Conservation (phyloP, 1,284 basidiomycete genomes). For the Ceratobasidium sp. region DNA sequence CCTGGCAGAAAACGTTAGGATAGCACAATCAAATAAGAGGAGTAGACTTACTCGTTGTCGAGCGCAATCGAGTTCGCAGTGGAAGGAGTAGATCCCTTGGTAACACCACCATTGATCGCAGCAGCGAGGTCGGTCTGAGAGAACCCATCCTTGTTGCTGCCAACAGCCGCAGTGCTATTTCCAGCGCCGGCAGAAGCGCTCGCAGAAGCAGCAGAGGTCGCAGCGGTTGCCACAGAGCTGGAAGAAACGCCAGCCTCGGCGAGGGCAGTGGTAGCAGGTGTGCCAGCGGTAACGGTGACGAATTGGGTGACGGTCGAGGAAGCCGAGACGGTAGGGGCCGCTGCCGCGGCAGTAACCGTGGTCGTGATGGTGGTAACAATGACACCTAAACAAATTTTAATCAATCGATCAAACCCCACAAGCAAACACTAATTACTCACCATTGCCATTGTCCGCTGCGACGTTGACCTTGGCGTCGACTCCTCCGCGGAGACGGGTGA, state of each 20-base stretch:
- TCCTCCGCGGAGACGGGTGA: constrained; percentile 23
- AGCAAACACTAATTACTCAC: constrained; percentile 18
- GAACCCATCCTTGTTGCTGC: constrained; percentile 53
- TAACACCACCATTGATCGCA: constrained; percentile 61
- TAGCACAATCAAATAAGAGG: constrained; percentile 52
- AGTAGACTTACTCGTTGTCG: constrained; percentile 71
- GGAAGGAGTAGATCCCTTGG: constrained; percentile 67
- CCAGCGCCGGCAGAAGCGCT: constrained; percentile 50
- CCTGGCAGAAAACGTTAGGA: constrained; percentile 42
- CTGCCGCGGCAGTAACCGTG: constrained; percentile 5
- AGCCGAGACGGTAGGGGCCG: background rate
- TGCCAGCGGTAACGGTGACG: constrained; percentile 29
- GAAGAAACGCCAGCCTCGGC: constrained; percentile 15
- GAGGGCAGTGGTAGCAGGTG: background rate
- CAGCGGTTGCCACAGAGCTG: constrained; percentile 8
- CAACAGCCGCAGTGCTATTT: constrained; percentile 4
- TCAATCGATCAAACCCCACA: constrained; percentile 8
- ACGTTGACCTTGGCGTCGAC: constrained; percentile 25
- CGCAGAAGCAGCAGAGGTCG: constrained; percentile 12
- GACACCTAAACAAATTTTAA: constrained; percentile 9
- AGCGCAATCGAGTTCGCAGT: constrained; percentile 75
- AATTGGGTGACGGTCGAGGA: constrained; percentile 17
- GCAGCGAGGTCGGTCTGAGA: constrained; percentile 60
- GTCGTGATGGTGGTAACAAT: constrained; percentile 29
- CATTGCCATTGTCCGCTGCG: constrained; percentile 2